Evolutionary conservation across 1,284 basidiomycete species (phyloP).

Genomic region (Boletellus deceptivus): DNA sequence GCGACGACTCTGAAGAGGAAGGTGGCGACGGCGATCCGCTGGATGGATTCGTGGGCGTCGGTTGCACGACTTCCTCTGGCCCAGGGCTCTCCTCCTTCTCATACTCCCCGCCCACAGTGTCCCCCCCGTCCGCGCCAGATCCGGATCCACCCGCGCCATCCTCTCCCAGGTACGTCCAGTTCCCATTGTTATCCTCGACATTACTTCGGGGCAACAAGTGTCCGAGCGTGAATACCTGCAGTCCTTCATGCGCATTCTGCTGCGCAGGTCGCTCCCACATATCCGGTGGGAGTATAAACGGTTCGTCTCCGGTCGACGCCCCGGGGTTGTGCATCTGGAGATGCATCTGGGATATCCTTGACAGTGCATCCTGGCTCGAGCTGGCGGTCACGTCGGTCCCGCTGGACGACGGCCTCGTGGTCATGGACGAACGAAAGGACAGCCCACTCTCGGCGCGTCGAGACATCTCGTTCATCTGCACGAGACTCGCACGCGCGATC

Average conservation of each 20-base stretch:
- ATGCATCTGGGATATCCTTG: constrained; percentile 28
- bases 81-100: constrained; percentile 32
- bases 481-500: constrained; percentile 57
- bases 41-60: constrained; percentile 28
- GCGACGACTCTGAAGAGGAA: constrained; percentile 16
- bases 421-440: constrained; percentile 34
- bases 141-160: constrained; percentile 15
- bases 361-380: constrained; percentile 15
- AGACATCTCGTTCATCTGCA: constrained; percentile 76
- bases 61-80: constrained; percentile 33
- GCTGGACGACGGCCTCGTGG: constrained; percentile 14
- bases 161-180: constrained; percentile 53
- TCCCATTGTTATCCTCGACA: constrained; percentile 53
- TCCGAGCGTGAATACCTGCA: constrained; percentile 81
- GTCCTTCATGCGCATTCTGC: constrained; percentile 50
- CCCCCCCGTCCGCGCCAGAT: constrained; percentile 5
- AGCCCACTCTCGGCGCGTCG: constrained; percentile 50
- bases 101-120: constrained; percentile 14
- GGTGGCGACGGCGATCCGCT: constrained; percentile 15
- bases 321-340: constrained; percentile 24
- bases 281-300: constrained; percentile 40
- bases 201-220: constrained; percentile 65
- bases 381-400: constrained; percentile 16
- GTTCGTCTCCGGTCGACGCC: constrained; percentile 31
- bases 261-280: constrained; percentile 30